phyloP scores from a whole-genome alignment of 176 grass and related monocot genomes.

The Cocos nucifera region DNA sequence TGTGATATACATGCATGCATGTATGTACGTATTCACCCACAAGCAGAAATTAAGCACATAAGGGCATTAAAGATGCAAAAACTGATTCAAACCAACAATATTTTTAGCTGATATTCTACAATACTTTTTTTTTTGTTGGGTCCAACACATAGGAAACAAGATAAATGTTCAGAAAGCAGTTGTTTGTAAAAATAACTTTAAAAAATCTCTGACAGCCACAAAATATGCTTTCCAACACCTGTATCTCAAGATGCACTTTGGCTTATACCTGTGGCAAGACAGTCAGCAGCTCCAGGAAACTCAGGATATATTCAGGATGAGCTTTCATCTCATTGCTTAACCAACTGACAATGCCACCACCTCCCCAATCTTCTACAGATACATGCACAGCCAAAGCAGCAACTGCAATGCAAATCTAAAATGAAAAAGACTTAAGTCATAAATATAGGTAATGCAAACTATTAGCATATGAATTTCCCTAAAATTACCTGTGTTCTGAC shows the following conservation, averaged over 20 bases:
- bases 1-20: neutral
- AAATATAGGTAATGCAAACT: slow-evolving; percentile 25
- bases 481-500: slow-evolving; percentile 88
- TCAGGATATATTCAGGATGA: slow-evolving; percentile 65
- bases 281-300: slow-evolving; percentile 86
- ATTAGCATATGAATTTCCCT: slow-evolving; percentile 14
- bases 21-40: too few species aligned
- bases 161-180: too few species aligned
- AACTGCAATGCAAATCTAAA: slow-evolving; percentile 97
- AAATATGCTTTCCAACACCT: neutral
- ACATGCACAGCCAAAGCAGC: slow-evolving; percentile 94
- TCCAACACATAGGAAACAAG: too few species aligned
- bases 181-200: neutral
- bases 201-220: neutral
- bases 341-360: slow-evolving; percentile 90
- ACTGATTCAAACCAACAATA: too few species aligned
- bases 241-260: neutral
- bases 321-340: slow-evolving; percentile 85
- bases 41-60: too few species aligned
- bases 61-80: too few species aligned
- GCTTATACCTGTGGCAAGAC: slow-evolving; percentile 72
- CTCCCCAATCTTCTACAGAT: slow-evolving; percentile 90
- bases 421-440: slow-evolving; percentile 13
- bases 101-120: too few species aligned
- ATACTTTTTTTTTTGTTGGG: too few species aligned